Base-by-base conservation (phyloP, 768 basidiomycete genomes). In the Suillus subluteus region DNA sequence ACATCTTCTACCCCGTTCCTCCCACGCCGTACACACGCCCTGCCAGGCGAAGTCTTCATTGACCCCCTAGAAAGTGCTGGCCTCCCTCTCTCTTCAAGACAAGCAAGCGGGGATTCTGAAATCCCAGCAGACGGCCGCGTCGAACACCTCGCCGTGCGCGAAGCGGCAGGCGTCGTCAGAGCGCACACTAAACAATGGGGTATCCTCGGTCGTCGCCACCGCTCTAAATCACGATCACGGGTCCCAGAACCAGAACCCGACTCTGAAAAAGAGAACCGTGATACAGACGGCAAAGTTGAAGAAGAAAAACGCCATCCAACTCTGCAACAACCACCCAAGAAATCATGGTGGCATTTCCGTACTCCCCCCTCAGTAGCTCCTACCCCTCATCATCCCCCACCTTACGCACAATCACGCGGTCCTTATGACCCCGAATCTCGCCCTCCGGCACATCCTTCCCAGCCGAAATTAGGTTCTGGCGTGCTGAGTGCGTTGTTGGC, bases 401-500 rank as follows among this genome's bases (percentile, higher is more conserved):
- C 11, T 13, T 56, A 56, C 3, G 21, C 21, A 13, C 55, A 37
- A 32, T 32, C 30, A 1, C 9, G 2, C 9, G 58, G 18, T 43
- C 65, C 65, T 16, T 59, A 62, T 11, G 64, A 69, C 48, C 52
- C 67, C 7, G 68, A 64, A 37, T 50, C 66, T 9, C 61, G 65
- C 8, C 6, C 63, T 26, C 62, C 48, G 50, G 69, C 65, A 65
- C 64, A 41, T 66, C 52, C 38, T 55, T 73, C 62, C 62, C 71
- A 37, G 30, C 44, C 71, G 12, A 65, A 69, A 6, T 67, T 74
- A 5, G 83, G 80, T 0, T 82, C 81, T 13, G 89, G 91, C 21
- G 85, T 93, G 7, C 81, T 93, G 6, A 87, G 89, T 3, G 82
- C 90, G 1, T 75, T 93, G 48, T 79, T 94, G 55, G 82, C 88